Conservation (phyloP, 257 asterid genomes). For the Gentiana straminea region DNA sequence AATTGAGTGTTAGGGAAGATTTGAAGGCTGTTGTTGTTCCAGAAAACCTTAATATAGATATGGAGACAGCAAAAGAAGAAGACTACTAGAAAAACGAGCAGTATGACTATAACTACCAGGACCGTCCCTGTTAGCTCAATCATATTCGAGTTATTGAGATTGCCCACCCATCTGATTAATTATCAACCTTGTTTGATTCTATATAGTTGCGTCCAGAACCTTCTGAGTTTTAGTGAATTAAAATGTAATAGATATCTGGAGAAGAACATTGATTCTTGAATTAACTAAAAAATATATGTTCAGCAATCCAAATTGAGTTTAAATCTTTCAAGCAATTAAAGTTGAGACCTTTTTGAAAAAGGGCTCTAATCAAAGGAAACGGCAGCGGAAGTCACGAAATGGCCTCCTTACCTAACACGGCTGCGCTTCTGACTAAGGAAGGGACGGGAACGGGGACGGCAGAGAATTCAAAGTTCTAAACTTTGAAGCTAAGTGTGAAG, state of each 20-base stretch:
- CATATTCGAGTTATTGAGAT: constrained; percentile 17
- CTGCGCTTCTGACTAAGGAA: too few relatives aligned
- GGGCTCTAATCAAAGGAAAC: not conserved
- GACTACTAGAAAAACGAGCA: constrained; percentile 47
- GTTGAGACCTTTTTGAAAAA: not conserved
- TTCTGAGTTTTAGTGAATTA: not conserved
- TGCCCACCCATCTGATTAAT: constrained; percentile 2
- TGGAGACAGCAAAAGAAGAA: constrained; percentile 47
- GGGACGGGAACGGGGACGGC: too few relatives aligned
- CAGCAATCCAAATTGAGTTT: not conserved
- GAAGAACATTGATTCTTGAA: not conserved
- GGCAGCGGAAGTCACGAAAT: not conserved
- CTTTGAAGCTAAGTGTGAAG: too few relatives aligned
- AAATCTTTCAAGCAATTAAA: not conserved
- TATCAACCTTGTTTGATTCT: not conserved
- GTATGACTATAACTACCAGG: constrained; percentile 47
- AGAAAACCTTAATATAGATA: constrained; percentile 17
- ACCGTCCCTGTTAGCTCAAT: constrained; percentile 40
- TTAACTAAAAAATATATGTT: too few relatives aligned
- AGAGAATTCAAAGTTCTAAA: too few relatives aligned
- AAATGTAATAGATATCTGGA: not conserved
- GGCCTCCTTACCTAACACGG: too few relatives aligned
- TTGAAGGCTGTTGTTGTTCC: constrained; percentile 57
- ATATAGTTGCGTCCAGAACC: not conserved
- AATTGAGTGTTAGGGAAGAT: constrained; percentile 53